Conservation (phyloP, 768 basidiomycete species). For the Kwoniella shandongensis region DNA sequence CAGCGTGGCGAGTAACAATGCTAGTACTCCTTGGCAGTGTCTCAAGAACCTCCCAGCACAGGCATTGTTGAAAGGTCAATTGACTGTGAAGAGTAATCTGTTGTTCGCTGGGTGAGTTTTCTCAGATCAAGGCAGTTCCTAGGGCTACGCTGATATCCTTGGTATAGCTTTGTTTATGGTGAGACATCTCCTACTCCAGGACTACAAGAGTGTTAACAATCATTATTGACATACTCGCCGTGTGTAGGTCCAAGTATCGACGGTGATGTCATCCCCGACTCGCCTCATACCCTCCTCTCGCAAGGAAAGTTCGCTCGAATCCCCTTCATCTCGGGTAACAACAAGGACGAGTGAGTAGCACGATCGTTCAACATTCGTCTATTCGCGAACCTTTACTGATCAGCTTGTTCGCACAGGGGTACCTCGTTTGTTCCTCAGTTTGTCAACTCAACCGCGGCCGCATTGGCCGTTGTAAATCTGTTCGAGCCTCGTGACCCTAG, state of each 20-base stretch:
- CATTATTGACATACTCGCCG: background rate
- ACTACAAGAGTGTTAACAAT: background rate
- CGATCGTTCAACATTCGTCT: background rate
- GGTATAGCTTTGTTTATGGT: conserved; percentile 32
- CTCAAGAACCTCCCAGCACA: conserved; percentile 33
- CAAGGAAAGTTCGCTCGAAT: conserved; percentile 41
- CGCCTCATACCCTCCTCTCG: conserved; percentile 38
- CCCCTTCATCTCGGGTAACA: conserved; percentile 50
- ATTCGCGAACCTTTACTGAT: background rate
- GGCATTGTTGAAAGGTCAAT: conserved; percentile 37
- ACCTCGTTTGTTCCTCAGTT: conserved; percentile 40
- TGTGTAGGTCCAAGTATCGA: conserved; percentile 44
- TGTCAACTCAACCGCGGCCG: conserved; percentile 19
- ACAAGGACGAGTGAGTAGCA: conserved; percentile 46
- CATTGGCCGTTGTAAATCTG: conserved; percentile 18
- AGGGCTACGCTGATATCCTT: too few species aligned
- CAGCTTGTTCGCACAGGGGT: conserved; percentile 27
- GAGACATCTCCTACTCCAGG: background rate
- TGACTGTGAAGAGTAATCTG: conserved; percentile 22
- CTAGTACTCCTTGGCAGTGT: conserved; percentile 34
- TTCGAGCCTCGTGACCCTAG: conserved; percentile 22
- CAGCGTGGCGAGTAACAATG: conserved; percentile 4
- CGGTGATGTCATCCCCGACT: conserved; percentile 42
- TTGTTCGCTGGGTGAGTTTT: conserved; percentile 29
- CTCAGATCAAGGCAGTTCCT: too few species aligned